Evolutionary conservation across 2,329 filamentous ascomycete genomes (phyloP), one percentile per base, ranked within the genome.

Genomic region (Plectosphaerella cucumerina): DNA sequence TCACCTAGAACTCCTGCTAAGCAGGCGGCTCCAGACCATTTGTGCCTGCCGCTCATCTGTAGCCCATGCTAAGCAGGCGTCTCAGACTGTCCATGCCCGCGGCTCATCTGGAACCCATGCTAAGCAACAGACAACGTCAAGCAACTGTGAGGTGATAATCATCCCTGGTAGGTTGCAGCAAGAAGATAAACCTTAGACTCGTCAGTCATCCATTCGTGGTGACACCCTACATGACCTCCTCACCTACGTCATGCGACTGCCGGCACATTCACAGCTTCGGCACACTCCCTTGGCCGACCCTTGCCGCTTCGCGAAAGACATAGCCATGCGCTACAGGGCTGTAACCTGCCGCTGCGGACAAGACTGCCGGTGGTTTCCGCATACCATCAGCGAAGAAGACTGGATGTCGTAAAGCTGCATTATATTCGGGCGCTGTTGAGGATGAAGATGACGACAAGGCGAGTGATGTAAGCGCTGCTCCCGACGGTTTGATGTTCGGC

Each of bases 381-480:
- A 89, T 69, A 48, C 76, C 75, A 26, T 81, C 73, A 0, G 86
- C 87, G 70, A 91, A 90, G 69, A 92, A 92, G 1, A 90, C 87
- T 0, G 88, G 88, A 58, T 92, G 88, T 22, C 81, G 71, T 37
- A 74, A 75, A 1, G 87, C 81, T 10, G 81, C 72, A 63, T 87
- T 77, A 61, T 77, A 79, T 31, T 3, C 12, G 26, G 10, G n/a
- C n/a, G 39, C 39, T 18, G n/a, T 5, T 42, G 35, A 9, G 35
- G 39, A 6, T 31, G 26, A 3, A 10, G 26, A 10, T 31, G 26
- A 31, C 12, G 26, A 8, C 26, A 31, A 31, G 4, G 26, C 26
- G 9, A 31, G 8, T 10, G 26, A 31, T 31, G 26, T 31, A 11
- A 31, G 8, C 26, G 26, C 6, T 8, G 26, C 26, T 31, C 26